These are phyloP conservation scores for Nemania sp. DNA, from an alignment of 2,329 filamentous ascomycete species.

Conservation along the genomic window DNA sequence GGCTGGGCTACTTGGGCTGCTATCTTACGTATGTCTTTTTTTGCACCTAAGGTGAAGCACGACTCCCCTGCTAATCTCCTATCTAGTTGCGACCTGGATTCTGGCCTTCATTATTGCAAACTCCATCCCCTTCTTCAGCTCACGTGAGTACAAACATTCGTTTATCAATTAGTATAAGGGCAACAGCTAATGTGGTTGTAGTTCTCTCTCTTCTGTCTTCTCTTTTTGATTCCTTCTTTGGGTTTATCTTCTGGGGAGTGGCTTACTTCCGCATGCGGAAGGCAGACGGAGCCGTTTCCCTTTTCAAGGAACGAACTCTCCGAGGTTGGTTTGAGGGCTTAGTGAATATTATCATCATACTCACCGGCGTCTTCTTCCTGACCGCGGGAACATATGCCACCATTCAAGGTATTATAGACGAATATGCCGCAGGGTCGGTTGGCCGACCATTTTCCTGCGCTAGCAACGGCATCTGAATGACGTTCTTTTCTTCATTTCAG, in stretches of 20 bases:
- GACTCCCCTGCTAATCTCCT: slow-evolving; percentile 13
- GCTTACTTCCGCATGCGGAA: slow-evolving; percentile 82
- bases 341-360: slow-evolving; percentile 79
- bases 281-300: slow-evolving; percentile 68
- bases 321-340: slow-evolving; percentile 66
- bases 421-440: slow-evolving; percentile 74
- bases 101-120: slow-evolving; percentile 92
- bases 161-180: too few species aligned
- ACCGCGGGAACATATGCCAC: slow-evolving; percentile 84
- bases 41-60: slow-evolving; percentile 14
- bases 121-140: slow-evolving; percentile 93
- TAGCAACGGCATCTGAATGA: slow-evolving; percentile 69
- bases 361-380: slow-evolving; percentile 83
- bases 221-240: slow-evolving; percentile 92
- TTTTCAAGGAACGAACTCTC: slow-evolving; percentile 65
- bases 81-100: slow-evolving; percentile 76
- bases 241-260: slow-evolving; percentile 94
- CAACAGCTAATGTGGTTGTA: slow-evolving; percentile 43
- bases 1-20: slow-evolving; percentile 84
- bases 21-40: slow-evolving; percentile 69
- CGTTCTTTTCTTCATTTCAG: slow-evolving; percentile 19
- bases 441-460: slow-evolving; percentile 80
- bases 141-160: slow-evolving; percentile 60
- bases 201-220: slow-evolving; percentile 83
- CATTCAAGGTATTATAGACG: slow-evolving; percentile 79